Evolutionary conservation across 495 filamentous ascomycete species (phyloP).

Genomic region (Penicillium paradoxum): DNA sequence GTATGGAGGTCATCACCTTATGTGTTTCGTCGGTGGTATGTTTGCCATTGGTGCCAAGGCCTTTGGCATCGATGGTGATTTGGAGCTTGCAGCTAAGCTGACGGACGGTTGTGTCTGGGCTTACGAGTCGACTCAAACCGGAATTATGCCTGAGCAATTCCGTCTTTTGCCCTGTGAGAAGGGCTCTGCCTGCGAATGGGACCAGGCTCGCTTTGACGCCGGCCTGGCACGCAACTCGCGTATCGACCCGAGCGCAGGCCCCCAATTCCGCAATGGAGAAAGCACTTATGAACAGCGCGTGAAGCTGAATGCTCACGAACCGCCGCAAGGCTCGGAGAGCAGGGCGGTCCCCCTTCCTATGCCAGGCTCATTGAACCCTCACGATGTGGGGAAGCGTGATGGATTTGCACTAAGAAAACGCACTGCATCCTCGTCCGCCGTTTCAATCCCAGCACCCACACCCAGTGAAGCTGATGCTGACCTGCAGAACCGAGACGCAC

Average conservation of each 20-base stretch:
- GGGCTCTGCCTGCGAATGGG: conserved; percentile 64
- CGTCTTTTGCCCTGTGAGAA: conserved; percentile 63
- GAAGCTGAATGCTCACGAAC: conserved; percentile 11
- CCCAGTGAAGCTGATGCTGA: neutral
- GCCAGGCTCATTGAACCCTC: conserved; percentile 25
- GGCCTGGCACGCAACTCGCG: conserved; percentile 19
- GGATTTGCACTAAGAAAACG: conserved; percentile 2
- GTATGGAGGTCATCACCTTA: conserved; percentile 69
- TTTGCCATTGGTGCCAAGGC: conserved; percentile 82
- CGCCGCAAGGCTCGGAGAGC: conserved; percentile 2
- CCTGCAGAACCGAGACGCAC: conserved; percentile 17
- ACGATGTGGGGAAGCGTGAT: conserved; percentile 22
- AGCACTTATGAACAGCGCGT: conserved; percentile 25
- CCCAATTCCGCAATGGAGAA: conserved; percentile 26
- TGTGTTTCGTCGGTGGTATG: conserved; percentile 94
- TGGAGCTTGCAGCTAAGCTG: conserved; percentile 76
- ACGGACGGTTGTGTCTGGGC: conserved; percentile 95
- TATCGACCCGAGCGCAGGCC: conserved; percentile 44
- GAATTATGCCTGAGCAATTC: conserved; percentile 87
- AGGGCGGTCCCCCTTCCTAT: conserved; percentile 20
- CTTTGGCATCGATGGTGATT: conserved; percentile 72
- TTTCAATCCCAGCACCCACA: neutral
- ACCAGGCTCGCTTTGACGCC: conserved; percentile 60
- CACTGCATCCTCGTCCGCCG: neutral
- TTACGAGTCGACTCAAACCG: conserved; percentile 72